These are phyloP conservation scores for Kuraishia capsulata DNA, from an alignment of 805 yeast species.

Conservation along the genomic window DNA sequence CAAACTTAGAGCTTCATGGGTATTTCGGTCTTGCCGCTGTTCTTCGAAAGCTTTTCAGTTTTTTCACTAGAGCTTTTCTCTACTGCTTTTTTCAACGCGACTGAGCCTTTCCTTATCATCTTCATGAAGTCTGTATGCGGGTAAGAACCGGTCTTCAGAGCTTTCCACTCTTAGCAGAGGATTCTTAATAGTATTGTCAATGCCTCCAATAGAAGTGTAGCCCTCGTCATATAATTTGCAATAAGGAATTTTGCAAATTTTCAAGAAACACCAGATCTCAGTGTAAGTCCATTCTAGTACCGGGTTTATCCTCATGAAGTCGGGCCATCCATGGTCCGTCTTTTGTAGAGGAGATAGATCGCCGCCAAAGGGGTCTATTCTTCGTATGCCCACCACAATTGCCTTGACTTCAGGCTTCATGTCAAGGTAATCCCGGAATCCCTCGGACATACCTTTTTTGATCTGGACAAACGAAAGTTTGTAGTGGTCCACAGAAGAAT, in stretches of 20 bases:
- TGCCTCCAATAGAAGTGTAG: slow-evolving; percentile 85
- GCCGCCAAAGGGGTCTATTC: slow-evolving; percentile 79
- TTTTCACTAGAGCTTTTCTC: not conserved
- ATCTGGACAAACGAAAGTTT: slow-evolving; percentile 38
- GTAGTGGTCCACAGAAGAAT: slow-evolving; percentile 42
- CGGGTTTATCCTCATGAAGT: slow-evolving; percentile 77
- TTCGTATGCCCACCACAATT: slow-evolving; percentile 80
- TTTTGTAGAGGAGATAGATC: slow-evolving; percentile 48
- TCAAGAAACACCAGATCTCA: slow-evolving; percentile 79
- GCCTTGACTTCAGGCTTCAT: slow-evolving; percentile 50
- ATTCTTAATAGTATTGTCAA: slow-evolving; percentile 60
- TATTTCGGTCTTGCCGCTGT: too few species aligned
- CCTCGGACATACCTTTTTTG: slow-evolving; percentile 47
- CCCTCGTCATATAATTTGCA: slow-evolving; percentile 77
- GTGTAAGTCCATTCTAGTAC: slow-evolving; percentile 79
- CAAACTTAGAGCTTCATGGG: too few species aligned
- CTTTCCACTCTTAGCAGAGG: slow-evolving; percentile 36
- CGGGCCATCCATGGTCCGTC: slow-evolving; percentile 92
- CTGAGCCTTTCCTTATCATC: slow-evolving; percentile 49
- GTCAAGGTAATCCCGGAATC: slow-evolving; percentile 55
- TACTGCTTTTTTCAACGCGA: slow-evolving; percentile 8
- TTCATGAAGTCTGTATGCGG: slow-evolving; percentile 52
- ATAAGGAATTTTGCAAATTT: slow-evolving; percentile 49
- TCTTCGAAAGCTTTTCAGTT: too few species aligned
- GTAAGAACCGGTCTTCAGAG: slow-evolving; percentile 30